A percentile compares a stretch with the other conserved stretches of the same genome.
These are phyloP conservation scores for Acanthamoeba pearcei DNA, from an alignment of 208 protist genomes.

Conservation along the genomic window DNA sequence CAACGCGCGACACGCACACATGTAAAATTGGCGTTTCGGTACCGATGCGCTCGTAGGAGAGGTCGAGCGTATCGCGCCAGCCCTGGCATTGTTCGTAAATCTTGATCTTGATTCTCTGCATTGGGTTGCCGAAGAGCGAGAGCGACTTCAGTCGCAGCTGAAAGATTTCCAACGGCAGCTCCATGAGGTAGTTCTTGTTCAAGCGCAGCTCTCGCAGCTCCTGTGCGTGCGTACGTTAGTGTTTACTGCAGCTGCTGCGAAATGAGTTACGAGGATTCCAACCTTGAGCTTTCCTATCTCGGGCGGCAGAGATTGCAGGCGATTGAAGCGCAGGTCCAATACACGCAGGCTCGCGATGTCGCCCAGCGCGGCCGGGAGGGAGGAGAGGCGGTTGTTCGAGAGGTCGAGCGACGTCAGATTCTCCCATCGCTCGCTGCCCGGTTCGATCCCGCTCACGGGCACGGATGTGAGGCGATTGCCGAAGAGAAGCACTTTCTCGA, in stretches of 20 bases:
- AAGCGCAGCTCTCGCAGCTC: slow-evolving; percentile 49
- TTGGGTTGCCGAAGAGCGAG: slow-evolving; percentile 69
- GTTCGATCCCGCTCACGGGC: not conserved
- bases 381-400: slow-evolving; percentile 20
- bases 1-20: too few species aligned
- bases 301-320: not conserved
- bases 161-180: slow-evolving; percentile 54
- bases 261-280: not conserved
- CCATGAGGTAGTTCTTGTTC: slow-evolving; percentile 47
- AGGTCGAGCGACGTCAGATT: slow-evolving; percentile 56
- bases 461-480: slow-evolving; percentile 28
- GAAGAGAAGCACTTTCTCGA: slow-evolving; percentile 71
- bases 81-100: slow-evolving; percentile 67
- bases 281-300: slow-evolving; percentile 62
- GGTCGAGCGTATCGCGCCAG: slow-evolving; percentile 52
- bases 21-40: not conserved
- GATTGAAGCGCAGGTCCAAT: slow-evolving; percentile 55
- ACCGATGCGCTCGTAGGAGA: slow-evolving; percentile 63
- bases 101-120: slow-evolving; percentile 54
- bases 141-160: slow-evolving; percentile 16
- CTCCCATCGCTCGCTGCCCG: slow-evolving; percentile 48
- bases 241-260: not conserved
- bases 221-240: not conserved
- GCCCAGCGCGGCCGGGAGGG: slow-evolving; percentile 9
- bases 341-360: slow-evolving; percentile 41